These are phyloP conservation scores for Mortierella sp. DNA, from an alignment of 371 early-diverging fungal genomes.

Conservation along the genomic window DNA sequence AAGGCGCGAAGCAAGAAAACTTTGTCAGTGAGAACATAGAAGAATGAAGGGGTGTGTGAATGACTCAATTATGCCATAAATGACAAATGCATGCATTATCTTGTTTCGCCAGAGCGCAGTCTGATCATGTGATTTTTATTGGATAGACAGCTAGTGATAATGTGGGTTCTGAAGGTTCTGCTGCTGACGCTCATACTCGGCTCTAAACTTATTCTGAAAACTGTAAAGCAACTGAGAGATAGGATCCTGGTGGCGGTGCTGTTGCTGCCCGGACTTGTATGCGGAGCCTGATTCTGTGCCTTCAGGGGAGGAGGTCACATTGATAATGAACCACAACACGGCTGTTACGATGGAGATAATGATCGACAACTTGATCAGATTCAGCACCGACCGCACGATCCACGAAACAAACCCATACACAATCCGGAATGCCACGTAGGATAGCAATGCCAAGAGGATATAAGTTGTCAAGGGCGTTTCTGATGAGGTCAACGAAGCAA, in stretches of 20 bases:
- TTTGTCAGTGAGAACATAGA: no score
- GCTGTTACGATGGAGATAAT: slow-evolving; percentile 32
- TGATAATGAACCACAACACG: slow-evolving; percentile 46
- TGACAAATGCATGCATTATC: background rate
- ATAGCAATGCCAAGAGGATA: slow-evolving; percentile 31
- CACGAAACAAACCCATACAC: slow-evolving; percentile 41
- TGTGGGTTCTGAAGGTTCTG: slow-evolving; percentile 32
- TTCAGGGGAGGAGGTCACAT: slow-evolving; percentile 22
- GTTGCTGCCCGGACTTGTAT: slow-evolving; percentile 5
- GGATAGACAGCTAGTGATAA: background rate
- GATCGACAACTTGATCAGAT: slow-evolving; percentile 44
- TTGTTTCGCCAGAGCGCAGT: background rate
- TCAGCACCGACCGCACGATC: slow-evolving; percentile 47
- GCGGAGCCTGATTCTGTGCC: background rate
- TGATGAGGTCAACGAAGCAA: slow-evolving; percentile 27
- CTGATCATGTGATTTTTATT: slow-evolving; percentile 2
- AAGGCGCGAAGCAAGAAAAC: no score
- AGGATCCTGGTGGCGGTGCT: slow-evolving; percentile 34
- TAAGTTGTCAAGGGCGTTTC: slow-evolving; percentile 49
- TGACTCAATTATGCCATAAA: background rate
- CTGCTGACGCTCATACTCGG: slow-evolving; percentile 51
- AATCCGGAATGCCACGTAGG: slow-evolving; percentile 40
- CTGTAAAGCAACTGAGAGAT: slow-evolving; percentile 24
- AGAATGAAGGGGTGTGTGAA: background rate
- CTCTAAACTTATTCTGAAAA: slow-evolving; percentile 35